A percentile compares a stretch with the other conserved stretches of the same genome.
These are phyloP conservation scores for Phialophora expanda DNA, from an alignment of 2,329 filamentous ascomycete genomes.

Conservation along the genomic window DNA sequence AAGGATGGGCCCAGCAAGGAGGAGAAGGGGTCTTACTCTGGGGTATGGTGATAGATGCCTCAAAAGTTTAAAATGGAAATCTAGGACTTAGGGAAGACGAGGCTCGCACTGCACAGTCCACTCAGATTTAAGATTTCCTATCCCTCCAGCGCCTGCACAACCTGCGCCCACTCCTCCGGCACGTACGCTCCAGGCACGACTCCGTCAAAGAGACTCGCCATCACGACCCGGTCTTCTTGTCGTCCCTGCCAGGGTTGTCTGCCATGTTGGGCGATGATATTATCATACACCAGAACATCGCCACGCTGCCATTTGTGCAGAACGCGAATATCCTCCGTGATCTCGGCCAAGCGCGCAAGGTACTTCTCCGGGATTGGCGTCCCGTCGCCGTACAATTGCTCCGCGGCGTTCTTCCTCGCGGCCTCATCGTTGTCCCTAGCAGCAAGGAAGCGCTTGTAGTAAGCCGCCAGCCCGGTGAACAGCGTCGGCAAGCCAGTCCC, in stretches of 20 bases:
- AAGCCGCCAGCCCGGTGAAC: slow-evolving; percentile 55
- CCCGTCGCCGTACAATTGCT: slow-evolving; percentile 55
- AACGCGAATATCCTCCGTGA: slow-evolving; percentile 58
- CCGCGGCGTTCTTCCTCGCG: slow-evolving; percentile 44
- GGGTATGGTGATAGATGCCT: slow-evolving; percentile 19
- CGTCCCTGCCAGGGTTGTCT: slow-evolving; percentile 56
- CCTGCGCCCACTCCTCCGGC: slow-evolving; percentile 53
- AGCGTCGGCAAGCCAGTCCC: slow-evolving; percentile 53
- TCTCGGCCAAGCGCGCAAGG: slow-evolving; percentile 49
- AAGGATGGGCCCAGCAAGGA: slow-evolving; percentile 22
- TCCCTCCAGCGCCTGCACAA: slow-evolving; percentile 52
- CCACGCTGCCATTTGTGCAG: slow-evolving; percentile 56
- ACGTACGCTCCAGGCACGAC: slow-evolving; percentile 53
- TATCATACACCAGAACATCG: slow-evolving; percentile 58
- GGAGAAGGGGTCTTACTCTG: slow-evolving; percentile 28
- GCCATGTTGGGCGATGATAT: slow-evolving; percentile 57
- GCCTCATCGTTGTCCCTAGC: slow-evolving; percentile 28
- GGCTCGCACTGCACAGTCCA: not conserved
- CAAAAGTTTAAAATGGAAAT: not conserved
- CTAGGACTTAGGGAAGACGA: not conserved
- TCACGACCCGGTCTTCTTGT: slow-evolving; percentile 53
- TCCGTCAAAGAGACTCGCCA: slow-evolving; percentile 58
- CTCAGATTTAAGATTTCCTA: slow-evolving; percentile 1
- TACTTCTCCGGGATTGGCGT: slow-evolving; percentile 56
- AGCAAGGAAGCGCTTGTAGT: slow-evolving; percentile 48